phyloP scores from a whole-genome alignment of 2,329 filamentous ascomycete genomes.

The Diaporthe sp. region DNA sequence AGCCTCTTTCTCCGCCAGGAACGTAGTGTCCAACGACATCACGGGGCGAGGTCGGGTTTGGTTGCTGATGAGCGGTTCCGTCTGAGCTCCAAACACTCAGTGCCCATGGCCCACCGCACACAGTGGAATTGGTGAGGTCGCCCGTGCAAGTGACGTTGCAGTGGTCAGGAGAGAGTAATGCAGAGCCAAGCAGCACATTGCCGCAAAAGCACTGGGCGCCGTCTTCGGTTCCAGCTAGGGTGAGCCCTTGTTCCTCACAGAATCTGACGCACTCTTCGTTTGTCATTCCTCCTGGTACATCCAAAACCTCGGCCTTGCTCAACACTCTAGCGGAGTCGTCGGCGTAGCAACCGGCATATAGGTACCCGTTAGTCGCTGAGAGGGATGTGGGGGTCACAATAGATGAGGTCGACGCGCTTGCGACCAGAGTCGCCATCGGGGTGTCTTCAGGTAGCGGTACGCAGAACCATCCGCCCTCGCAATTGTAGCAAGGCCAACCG shows the following conservation, averaged over 20 bases:
- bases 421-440: neutral
- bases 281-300: conserved; percentile 35
- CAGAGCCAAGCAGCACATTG: conserved; percentile 54
- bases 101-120: conserved; percentile 64
- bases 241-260: conserved; percentile 61
- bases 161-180: conserved; percentile 57
- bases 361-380: conserved; percentile 21
- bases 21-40: neutral
- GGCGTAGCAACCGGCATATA: conserved; percentile 38
- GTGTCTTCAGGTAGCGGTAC: conserved; percentile 31
- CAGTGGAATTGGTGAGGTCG: conserved; percentile 55
- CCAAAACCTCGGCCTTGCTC: conserved; percentile 15
- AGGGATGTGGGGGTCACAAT: neutral
- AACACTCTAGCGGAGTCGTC: conserved; percentile 34
- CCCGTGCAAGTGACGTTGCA: conserved; percentile 67
- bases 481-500: conserved; percentile 42
- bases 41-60: neutral
- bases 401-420: neutral
- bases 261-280: conserved; percentile 58
- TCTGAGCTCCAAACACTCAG: conserved; percentile 60
- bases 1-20: neutral
- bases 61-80: conserved; percentile 46
- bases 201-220: conserved; percentile 65
- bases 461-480: conserved; percentile 41
- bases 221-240: conserved; percentile 64